Base-by-base conservation (phyloP, 1,284 basidiomycete genomes). In the Cutaneotrichosporon dermatis region DNA sequence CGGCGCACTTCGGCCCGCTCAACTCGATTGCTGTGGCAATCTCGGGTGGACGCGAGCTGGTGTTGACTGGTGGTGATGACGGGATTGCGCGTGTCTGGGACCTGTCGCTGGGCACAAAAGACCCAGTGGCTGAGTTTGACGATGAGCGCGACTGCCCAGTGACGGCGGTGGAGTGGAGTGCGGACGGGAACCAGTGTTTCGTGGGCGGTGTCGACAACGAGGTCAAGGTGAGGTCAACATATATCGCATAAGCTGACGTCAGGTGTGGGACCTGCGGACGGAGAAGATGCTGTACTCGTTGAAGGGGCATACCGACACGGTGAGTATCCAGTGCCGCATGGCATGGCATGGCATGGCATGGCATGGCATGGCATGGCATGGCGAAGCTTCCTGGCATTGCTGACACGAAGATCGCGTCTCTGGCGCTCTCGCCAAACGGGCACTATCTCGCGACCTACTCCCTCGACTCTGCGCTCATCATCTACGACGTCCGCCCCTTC, bases 171-270 rank as follows among this genome's bases (percentile, higher is more conserved):
- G 89, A 88, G 70, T 96, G 91, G 92, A 88, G 89, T 67, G 85
- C 84, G 43, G 92, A 96, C 70, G 93, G 90, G 0, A 83, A 88
- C 63, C 88, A 85, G 64, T 82, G 93, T 58, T 96, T 90, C 67
- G 85, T 90, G n/a, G 91, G 88, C 8, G 92, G 89, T 6, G 77
- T 97, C 68, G 93, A 96, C 77, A 97, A 97, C 67, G 90, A 91
- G 74, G 87, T 96, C 64, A 91, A 95, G 74, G 92, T 92, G 73
- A 64, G 88, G 82, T 16, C n/a, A n/a, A n/a, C n/a, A n/a, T n/a
- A n/a, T n/a, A n/a, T n/a, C n/a, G n/a, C 16, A 7, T 2, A 4
- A 6, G 35, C 49, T 51, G 49, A 51, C 54, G 54, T 45, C 61
- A 92, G 89, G 85, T 92, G 33, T 92, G 89, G 73, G 92, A 95